Evolutionary conservation across 2,329 filamentous ascomycete genomes (phyloP).

Genomic region (Tympanopsis confertula): DNA sequence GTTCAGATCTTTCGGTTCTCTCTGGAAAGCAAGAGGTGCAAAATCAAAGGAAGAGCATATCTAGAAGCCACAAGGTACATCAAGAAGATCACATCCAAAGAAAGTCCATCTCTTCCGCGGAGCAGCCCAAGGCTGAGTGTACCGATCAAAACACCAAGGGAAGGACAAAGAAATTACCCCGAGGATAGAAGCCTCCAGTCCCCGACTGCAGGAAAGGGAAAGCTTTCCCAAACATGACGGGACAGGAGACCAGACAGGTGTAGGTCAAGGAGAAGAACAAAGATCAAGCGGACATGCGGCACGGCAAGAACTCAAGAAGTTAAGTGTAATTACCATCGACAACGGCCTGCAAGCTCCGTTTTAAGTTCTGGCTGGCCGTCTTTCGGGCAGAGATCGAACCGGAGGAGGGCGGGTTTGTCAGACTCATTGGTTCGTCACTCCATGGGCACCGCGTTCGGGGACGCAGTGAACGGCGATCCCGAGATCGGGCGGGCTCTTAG

Average conservation of each 20-base stretch:
- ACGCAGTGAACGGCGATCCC: background rate
- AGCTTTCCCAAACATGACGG: conserved; percentile 24
- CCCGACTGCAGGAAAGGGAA: conserved; percentile 21
- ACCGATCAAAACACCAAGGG: background rate
- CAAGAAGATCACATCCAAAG: no score
- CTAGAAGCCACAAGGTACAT: no score
- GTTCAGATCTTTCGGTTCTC: no score
- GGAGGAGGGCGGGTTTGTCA: conserved; percentile 25
- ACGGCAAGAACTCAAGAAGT: conserved; percentile 2
- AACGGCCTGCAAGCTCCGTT: conserved; percentile 26
- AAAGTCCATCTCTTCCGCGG: no score
- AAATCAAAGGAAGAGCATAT: no score
- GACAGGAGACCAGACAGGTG: conserved; percentile 2
- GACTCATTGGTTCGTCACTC: conserved; percentile 16
- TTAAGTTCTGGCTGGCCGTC: conserved; percentile 15
- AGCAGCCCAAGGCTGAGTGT: no score
- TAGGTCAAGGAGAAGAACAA: background rate
- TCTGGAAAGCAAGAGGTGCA: no score
- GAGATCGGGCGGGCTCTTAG: no score
- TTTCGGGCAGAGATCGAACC: conserved; percentile 13
- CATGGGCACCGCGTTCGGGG: background rate
- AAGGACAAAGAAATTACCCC: conserved; percentile 18
- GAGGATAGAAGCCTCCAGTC: conserved; percentile 22
- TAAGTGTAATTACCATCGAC: conserved; percentile 27
- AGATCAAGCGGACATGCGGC: conserved; percentile 6